phyloP scores from a whole-genome alignment of 805 yeast species.

The Saccharomycopsis sp. region DNA sequence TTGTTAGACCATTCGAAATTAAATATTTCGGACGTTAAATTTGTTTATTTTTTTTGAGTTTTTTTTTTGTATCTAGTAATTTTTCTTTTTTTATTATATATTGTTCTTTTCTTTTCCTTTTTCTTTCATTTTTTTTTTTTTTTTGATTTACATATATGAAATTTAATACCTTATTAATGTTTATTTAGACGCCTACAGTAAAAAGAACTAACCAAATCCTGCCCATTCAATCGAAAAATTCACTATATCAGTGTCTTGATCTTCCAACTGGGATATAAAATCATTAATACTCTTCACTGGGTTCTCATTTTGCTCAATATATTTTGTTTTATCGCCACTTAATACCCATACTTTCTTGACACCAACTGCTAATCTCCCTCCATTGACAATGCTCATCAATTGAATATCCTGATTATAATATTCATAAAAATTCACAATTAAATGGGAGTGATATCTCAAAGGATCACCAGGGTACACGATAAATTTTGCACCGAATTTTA shows the following conservation, averaged over 20 bases:
- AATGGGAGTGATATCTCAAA: slow-evolving; percentile 80
- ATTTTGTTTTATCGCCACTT: slow-evolving; percentile 29
- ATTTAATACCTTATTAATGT: too few relatives aligned
- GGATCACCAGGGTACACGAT: slow-evolving; percentile 96
- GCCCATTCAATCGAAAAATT: slow-evolving; percentile 91
- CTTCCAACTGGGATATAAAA: slow-evolving; percentile 19
- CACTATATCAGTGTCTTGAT: slow-evolving; percentile 26
- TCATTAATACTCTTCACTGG: neutral
- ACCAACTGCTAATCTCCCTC: slow-evolving; percentile 89
- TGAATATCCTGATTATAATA: slow-evolving; percentile 46
- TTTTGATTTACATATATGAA: neutral
- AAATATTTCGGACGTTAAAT: slow-evolving; percentile 48
- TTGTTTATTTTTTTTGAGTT: neutral
- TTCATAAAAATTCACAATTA: slow-evolving; percentile 48
- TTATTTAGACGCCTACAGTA: too few relatives aligned
- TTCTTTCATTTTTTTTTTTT: neutral
- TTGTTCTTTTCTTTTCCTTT: neutral
- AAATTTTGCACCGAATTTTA: slow-evolving; percentile 84
- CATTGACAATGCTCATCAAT: slow-evolving; percentile 56
- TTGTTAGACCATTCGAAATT: slow-evolving; percentile 58
- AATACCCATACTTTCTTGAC: slow-evolving; percentile 82
- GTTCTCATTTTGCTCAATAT: neutral
- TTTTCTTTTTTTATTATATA: too few relatives aligned
- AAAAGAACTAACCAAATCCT: slow-evolving; percentile 64
- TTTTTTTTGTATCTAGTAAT: neutral